Evolutionary conservation across 176 grass and related monocot genomes (phyloP).

Genomic region (Oryza rufipogon): DNA sequence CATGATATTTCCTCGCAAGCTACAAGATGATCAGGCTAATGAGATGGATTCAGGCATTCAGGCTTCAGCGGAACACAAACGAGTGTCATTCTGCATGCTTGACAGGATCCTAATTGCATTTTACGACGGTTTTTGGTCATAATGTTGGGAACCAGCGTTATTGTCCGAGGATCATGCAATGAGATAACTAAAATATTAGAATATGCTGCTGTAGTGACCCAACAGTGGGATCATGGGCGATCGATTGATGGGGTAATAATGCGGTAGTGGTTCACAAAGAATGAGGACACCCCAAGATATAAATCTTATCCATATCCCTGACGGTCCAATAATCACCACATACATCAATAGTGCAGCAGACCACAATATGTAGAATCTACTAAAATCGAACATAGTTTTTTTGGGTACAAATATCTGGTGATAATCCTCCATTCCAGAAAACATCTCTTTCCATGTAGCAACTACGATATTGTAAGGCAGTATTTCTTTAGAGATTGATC

Average conservation of each 20-base stretch:
- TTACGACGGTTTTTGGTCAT: too few relatives aligned
- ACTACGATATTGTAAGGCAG: background rate
- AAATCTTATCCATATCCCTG: constrained; percentile 14
- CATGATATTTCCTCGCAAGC: too few relatives aligned
- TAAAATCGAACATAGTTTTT: background rate
- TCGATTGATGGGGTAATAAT: background rate
- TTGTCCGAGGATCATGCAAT: background rate
- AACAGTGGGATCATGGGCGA: background rate
- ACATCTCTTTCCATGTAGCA: background rate
- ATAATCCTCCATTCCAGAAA: background rate
- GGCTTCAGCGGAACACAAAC: too few relatives aligned
- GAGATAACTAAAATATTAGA: background rate
- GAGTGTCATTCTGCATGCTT: too few relatives aligned
- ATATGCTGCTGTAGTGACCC: background rate
- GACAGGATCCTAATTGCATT: too few relatives aligned
- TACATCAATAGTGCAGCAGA: background rate
- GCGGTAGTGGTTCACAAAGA: background rate
- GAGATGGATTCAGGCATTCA: too few relatives aligned
- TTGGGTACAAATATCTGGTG: background rate
- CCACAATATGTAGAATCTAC: background rate
- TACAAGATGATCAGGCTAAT: too few relatives aligned
- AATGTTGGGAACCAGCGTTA: too few relatives aligned
- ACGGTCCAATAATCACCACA: background rate
- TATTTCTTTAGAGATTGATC: background rate
- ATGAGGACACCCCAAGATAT: background rate